Evolutionary conservation across 768 basidiomycete genomes (phyloP).

Genomic region (Lentinula detonsa): DNA sequence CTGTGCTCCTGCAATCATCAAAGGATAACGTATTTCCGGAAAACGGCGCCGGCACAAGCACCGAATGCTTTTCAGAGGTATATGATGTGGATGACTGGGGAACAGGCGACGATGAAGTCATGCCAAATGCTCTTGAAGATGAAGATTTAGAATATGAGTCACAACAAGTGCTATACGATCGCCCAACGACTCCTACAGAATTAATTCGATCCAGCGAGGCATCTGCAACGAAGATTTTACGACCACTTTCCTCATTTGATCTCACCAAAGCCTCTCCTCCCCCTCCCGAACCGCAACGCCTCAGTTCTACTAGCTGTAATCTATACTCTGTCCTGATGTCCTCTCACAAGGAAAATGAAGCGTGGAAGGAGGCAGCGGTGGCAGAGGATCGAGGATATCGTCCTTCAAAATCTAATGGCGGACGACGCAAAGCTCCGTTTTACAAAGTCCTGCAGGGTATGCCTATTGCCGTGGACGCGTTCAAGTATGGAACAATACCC

Average conservation of each 20-base stretch:
- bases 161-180: constrained; percentile 39
- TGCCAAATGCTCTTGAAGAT: constrained; percentile 16
- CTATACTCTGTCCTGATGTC: constrained; percentile 86
- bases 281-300: background rate
- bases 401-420: constrained; percentile 38
- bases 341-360: constrained; percentile 72
- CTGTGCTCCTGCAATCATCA: constrained; percentile 1
- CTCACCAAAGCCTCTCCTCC: background rate
- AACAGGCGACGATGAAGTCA: constrained; percentile 67
- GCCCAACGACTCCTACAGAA: background rate
- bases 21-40: background rate
- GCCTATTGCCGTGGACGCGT: constrained; percentile 98
- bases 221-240: constrained; percentile 9
- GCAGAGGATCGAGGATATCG: constrained; percentile 43
- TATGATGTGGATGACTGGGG: constrained; percentile 51
- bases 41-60: background rate
- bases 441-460: constrained; percentile 95
- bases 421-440: constrained; percentile 80
- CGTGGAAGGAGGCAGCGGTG: constrained; percentile 76
- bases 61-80: background rate
- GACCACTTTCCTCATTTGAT: constrained; percentile 19
- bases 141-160: constrained; percentile 21
- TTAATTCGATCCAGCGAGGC: background rate
- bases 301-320: constrained; percentile 16
- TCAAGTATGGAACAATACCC: constrained; percentile 89